Evolutionary conservation across 805 yeast species (phyloP), one percentile per base, ranked within the genome.

Genomic region (Suhomyces sp.): DNA sequence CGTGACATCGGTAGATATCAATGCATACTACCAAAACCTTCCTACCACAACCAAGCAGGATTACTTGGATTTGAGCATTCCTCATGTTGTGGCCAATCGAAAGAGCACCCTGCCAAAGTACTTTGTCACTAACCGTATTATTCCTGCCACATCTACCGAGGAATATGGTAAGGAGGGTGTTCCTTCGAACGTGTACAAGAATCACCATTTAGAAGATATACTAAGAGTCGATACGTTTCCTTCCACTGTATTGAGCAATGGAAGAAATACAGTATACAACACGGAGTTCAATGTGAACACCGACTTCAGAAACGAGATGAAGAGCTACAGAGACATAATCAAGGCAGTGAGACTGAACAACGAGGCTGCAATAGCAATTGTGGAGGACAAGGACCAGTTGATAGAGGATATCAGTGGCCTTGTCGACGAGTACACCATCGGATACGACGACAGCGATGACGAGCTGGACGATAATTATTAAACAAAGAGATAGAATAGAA

Each of bases 371-470:
- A 15, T 52, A 24, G 59, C 53, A 2, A 54, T 64, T 12, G 63
- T 70, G 12, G 86, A 82, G 53, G 86, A 82, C 35, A 69, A 82
- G 53, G 82, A 78, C 41, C 85, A 81, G 41, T 60, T 82, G 47
- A 71, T 78, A 10, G 84, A 84, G 43, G 74, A 75, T 20, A 56
- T 84, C 8, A 77, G 74, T 2, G 62, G 65, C 2, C 48, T 80
- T 41, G 75, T 78, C 0, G 65, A 68, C 3, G 79, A 75, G 49
- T 84, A 82, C 56, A 80, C 79, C 43, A 64, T 66, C 53, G 87
- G 86, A 0, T 82, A 78, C 64, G 72, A 75, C 10, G 48, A 48
- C 47, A 76, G 72, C 46, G 80, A 77, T 57, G 78, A 73, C 12
- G 76, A 72, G 15, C 29, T 21, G 25, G 44, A 41, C 44, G 44